Conservation (phyloP, 73 alveolate genomes). For the Tetrahymena elliotti region DNA sequence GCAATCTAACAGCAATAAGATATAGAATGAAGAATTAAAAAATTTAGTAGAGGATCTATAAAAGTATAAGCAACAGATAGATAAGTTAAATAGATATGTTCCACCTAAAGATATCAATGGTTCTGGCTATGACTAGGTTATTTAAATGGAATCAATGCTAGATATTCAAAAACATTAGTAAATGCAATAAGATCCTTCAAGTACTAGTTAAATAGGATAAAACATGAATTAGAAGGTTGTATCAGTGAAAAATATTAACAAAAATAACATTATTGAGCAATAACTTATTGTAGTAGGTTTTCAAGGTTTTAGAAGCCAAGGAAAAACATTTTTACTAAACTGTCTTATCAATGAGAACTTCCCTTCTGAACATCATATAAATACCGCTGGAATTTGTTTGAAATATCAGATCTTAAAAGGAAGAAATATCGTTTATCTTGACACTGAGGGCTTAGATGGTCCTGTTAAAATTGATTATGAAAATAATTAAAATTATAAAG, state of each 20-base stretch:
- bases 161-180: background rate
- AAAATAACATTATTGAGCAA: background rate
- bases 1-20: too few relatives aligned
- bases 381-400: background rate
- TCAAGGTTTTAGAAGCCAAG: background rate
- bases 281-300: background rate
- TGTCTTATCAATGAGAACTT: background rate
- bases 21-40: background rate
- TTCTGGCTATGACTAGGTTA: background rate
- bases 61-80: background rate
- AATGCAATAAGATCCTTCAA: background rate
- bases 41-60: background rate
- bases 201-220: background rate
- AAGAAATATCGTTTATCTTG: background rate
- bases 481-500: background rate
- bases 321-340: background rate
- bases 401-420: background rate
- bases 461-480: background rate
- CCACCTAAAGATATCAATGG: background rate
- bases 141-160: background rate
- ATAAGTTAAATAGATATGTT: background rate
- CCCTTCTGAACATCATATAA: background rate
- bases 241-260: background rate
- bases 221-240: too few relatives aligned
- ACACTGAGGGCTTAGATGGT: background rate